Evolutionary conservation across 2,329 filamentous ascomycete species (phyloP).

Genomic region (Talaromyces sp.): DNA sequence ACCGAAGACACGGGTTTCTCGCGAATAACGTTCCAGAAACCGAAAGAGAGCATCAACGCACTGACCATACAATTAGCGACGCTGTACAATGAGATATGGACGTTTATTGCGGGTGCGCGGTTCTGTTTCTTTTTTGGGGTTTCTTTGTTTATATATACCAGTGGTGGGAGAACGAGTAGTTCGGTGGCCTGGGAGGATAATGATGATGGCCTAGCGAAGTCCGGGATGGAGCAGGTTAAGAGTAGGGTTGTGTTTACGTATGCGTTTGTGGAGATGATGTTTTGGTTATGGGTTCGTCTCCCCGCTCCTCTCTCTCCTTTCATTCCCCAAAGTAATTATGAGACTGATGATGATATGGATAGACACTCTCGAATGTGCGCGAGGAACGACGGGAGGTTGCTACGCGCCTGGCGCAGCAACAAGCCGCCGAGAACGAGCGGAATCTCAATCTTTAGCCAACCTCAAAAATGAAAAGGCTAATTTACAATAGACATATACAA

Average conservation of each 20-base stretch:
- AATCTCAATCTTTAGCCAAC: not conserved
- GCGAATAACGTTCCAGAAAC: constrained; percentile 36
- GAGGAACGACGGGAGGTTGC: constrained; percentile 38
- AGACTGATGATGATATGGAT: not conserved
- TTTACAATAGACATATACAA: not conserved
- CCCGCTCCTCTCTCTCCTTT: not conserved
- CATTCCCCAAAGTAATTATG: not conserved
- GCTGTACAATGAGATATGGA: constrained; percentile 42
- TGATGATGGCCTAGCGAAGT: constrained; percentile 23
- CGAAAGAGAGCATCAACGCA: constrained; percentile 24
- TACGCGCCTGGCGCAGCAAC: constrained; percentile 25
- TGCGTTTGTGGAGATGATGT: constrained; percentile 76
- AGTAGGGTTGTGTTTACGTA: constrained; percentile 84
- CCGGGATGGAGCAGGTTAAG: constrained; percentile 66
- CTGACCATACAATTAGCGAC: constrained; percentile 30
- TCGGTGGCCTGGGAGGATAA: constrained; percentile 20
- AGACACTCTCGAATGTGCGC: constrained; percentile 38
- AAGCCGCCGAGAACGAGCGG: constrained; percentile 20
- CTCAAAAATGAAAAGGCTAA: not conserved
- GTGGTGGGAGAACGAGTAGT: constrained; percentile 20
- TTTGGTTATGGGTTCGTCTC: constrained; percentile 76
- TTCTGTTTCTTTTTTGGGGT: constrained; percentile 40
- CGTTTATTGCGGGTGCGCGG: constrained; percentile 35
- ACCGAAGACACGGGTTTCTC: constrained; percentile 62
- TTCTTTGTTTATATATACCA: constrained; percentile 40